Conservation (phyloP, 2,329 filamentous ascomycete species). For the Bipolaris victoriae region DNA sequence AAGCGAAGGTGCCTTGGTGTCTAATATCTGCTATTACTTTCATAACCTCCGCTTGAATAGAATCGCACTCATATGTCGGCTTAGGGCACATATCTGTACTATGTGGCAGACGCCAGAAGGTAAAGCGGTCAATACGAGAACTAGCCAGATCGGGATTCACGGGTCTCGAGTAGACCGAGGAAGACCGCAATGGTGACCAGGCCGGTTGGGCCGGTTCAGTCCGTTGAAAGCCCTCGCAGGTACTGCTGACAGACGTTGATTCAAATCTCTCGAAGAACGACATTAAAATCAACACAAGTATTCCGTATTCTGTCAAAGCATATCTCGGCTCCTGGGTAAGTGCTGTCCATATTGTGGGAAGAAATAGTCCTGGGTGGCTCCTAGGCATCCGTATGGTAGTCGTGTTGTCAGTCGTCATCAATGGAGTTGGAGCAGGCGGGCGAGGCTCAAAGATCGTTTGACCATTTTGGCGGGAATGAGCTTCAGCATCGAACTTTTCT, state of each 20-base stretch:
- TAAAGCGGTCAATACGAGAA: background rate
- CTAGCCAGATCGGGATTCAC: background rate
- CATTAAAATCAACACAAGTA: constrained; percentile 8
- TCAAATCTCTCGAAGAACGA: constrained; percentile 9
- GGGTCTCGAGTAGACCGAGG: constrained; percentile 4
- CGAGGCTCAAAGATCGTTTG: constrained; percentile 9
- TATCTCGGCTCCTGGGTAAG: constrained; percentile 10
- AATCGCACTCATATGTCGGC: background rate
- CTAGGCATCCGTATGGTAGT: constrained; percentile 1
- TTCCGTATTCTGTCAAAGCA: constrained; percentile 7
- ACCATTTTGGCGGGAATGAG: background rate
- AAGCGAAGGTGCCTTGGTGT: background rate
- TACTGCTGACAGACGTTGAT: background rate
- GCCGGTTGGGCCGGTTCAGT: background rate
- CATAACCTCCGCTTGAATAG: background rate
- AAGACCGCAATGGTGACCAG: background rate
- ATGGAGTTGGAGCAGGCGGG: constrained; percentile 5
- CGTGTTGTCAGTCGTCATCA: constrained; percentile 8
- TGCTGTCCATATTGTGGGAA: constrained; percentile 10
- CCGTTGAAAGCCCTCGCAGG: background rate
- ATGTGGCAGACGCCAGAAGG: constrained; percentile 7
- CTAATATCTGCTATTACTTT: constrained; percentile 1
- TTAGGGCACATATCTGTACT: background rate
- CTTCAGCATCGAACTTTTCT: constrained; percentile 8
- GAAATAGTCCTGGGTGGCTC: constrained; percentile 6